A percentile compares a stretch with the other conserved stretches of the same genome.
Conservation (phyloP, 306 rosid genomes). For the Medicago arabica region DNA sequence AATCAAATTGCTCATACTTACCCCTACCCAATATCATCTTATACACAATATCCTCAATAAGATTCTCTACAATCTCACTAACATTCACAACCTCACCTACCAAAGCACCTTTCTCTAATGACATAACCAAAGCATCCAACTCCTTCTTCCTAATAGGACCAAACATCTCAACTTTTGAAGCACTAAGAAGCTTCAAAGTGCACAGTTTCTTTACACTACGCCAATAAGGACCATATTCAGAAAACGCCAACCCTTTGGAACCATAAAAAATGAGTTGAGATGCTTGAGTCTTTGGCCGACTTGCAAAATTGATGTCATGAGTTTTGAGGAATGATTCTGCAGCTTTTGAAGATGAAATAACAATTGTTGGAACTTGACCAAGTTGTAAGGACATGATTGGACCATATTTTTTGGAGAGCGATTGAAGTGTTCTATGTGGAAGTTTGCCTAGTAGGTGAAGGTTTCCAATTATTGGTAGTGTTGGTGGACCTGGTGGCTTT, state of each 20-base stretch:
- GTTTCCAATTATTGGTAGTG: background rate
- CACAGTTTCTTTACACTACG: background rate
- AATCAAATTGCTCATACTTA: conserved; percentile 17
- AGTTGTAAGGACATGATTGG: background rate
- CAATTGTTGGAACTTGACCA: background rate
- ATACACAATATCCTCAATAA: background rate
- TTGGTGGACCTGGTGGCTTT: background rate
- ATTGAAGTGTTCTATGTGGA: background rate
- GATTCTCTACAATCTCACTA: background rate
- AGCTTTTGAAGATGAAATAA: background rate
- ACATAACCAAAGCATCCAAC: background rate
- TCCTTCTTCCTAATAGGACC: background rate
- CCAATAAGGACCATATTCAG: background rate
- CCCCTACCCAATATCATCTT: conserved; percentile 8
- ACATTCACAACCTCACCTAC: background rate
- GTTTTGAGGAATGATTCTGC: background rate
- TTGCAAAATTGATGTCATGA: background rate
- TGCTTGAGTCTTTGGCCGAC: background rate
- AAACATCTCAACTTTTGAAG: conserved; percentile 10
- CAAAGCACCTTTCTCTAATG: background rate
- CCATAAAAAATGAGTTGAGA: background rate
- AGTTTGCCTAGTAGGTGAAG: background rate
- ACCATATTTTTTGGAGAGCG: conserved; percentile 2
- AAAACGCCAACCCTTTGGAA: background rate
- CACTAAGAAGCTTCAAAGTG: background rate